Percentiles rank a stretch among this genome's conserved stretches.
phyloP scores from a whole-genome alignment of 1,139 yeast genomes.

The Blastobotrys buckinghamii region DNA sequence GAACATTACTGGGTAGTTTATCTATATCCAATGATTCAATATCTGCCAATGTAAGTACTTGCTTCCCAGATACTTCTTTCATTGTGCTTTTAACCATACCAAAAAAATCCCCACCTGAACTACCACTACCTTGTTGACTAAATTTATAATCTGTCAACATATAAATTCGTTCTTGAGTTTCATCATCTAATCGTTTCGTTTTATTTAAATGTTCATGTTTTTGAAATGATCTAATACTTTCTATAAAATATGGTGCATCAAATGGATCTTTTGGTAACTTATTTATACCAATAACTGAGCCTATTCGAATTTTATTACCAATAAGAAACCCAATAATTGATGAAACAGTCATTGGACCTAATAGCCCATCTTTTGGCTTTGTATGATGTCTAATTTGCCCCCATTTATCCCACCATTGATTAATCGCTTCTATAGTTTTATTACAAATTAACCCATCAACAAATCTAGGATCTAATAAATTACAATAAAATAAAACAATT shows the following conservation, averaged over 20 bases:
- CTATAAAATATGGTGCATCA: conserved; percentile 61
- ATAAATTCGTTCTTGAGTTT: conserved; percentile 56
- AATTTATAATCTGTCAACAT: conserved; percentile 48
- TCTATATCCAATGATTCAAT: conserved; percentile 49
- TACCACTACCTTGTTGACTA: not conserved
- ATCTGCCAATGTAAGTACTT: conserved; percentile 40
- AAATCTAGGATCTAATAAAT: conserved; percentile 57
- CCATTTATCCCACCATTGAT: conserved; percentile 76
- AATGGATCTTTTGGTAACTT: conserved; percentile 85
- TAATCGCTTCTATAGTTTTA: conserved; percentile 64
- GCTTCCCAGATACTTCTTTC: conserved; percentile 53
- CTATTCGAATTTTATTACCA: conserved; percentile 60
- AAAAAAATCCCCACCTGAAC: conserved; percentile 42
- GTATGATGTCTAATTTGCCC: conserved; percentile 57
- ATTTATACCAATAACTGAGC: conserved; percentile 56
- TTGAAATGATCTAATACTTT: conserved; percentile 59
- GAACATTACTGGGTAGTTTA: conserved; percentile 38
- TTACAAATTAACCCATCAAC: conserved; percentile 84
- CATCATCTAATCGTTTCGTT: conserved; percentile 55
- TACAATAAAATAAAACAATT: conserved; percentile 71
- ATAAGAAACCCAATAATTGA: conserved; percentile 62
- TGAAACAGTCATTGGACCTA: conserved; percentile 64
- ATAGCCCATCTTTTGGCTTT: conserved; percentile 47
- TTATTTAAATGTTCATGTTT: conserved; percentile 56
- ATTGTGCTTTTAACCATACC: conserved; percentile 69